These are phyloP conservation scores for Aspergillus hancockii DNA, from an alignment of 495 filamentous ascomycete genomes.

Conservation along the genomic window DNA sequence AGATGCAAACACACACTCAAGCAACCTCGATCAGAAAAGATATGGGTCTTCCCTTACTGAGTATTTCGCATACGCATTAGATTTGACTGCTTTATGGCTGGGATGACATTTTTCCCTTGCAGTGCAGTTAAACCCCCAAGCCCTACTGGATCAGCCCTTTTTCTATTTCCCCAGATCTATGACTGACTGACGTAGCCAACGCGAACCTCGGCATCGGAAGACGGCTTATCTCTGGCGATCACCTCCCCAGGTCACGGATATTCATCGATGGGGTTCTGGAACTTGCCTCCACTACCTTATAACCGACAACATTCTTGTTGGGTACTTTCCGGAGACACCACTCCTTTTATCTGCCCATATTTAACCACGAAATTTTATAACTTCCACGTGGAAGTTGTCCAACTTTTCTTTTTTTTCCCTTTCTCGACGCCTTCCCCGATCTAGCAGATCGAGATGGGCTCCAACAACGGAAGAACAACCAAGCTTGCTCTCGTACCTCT, in stretches of 20 bases:
- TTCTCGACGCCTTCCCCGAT: conserved; percentile 9
- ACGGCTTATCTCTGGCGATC: conserved; percentile 34
- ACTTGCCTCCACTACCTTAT: conserved; percentile 22
- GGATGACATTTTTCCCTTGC: too few relatives aligned
- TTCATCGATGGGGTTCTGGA: conserved; percentile 37
- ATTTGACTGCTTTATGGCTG: too few relatives aligned
- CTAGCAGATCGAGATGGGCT: conserved; percentile 37
- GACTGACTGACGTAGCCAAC: conserved; percentile 20
- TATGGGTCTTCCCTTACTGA: too few relatives aligned
- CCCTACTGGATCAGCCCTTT: not conserved
- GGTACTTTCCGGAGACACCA: conserved; percentile 7
- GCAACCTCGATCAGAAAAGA: not conserved
- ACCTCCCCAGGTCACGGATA: conserved; percentile 36
- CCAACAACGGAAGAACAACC: conserved; percentile 44
- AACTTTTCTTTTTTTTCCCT: not conserved
- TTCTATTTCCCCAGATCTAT: not conserved
- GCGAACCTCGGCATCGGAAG: conserved; percentile 47
- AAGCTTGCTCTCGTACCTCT: conserved; percentile 76
- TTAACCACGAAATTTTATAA: not conserved
- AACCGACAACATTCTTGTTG: conserved; percentile 6
- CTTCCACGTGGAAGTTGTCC: not conserved
- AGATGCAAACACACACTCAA: not conserved
- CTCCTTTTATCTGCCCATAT: conserved; percentile 6
- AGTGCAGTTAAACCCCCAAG: not conserved
- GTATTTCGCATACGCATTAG: too few relatives aligned